Evolutionary conservation across 2,329 filamentous ascomycete species (phyloP), one percentile per base, ranked within the genome.

Genomic region (Eurotiales sp.): DNA sequence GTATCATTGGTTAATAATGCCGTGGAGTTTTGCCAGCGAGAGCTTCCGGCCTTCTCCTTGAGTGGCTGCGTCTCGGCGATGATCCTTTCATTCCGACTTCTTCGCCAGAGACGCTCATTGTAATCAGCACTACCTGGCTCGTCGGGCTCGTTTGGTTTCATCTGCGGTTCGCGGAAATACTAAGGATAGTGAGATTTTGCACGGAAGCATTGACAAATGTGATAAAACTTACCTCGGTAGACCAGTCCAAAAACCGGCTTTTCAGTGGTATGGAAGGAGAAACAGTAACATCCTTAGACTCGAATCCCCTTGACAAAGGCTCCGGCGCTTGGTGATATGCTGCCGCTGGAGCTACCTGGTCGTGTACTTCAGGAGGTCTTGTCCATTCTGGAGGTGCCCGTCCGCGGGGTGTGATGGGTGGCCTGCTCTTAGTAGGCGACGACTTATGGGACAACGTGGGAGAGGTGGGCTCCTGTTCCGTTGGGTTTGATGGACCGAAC

Each of bases 111-210:
- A 14, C 93, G 84, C 65, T 93, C 87, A 61, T 99, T 99, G 71
- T 97, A 99, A 68, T 97, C 91, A 14, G 88, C 88, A 63, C 90
- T 96, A 29, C 93, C 93, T 12, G 93, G 93, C 65, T 99, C 93
- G 61, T 99, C 93, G 21, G 91, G 88, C 67, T 99, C 93, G 52
- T 88, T 91, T 3, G 90, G 86, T 65, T 93, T 95, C 93, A 99
- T 97, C 70, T 99, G 93, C 27, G 93, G 93, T 68, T 97, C 91
- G 25, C 91, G 88, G 78, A 97, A 99, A 68, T 99, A 97, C 69
- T 84, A 55, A 25, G 36, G 52, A 21, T 15, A 19, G 34, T 37
- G 15, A 37, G 34, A 37, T 61, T 56, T 23, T 40, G 63, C 70
- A 32, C 62, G 52, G 37, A 53, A 34, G 57, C 47, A 22, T 54